Evolutionary conservation across 345 rosid genomes (phyloP).

Genomic region (Microcos paniculata): DNA sequence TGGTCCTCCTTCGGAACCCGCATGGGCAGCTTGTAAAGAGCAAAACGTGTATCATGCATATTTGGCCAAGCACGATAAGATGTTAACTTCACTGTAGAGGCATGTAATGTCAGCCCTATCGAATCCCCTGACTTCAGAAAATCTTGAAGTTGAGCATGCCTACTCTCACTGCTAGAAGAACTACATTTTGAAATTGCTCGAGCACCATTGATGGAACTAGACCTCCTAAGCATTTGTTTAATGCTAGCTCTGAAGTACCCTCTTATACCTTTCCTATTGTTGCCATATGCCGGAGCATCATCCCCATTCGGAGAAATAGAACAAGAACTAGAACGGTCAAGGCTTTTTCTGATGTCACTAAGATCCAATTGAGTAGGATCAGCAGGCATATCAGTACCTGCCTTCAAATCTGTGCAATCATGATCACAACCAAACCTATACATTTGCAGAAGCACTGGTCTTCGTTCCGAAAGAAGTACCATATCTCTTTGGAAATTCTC

Average conservation of each 20-base stretch:
- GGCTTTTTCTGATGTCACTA: constrained; percentile 40
- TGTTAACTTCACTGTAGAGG: constrained; percentile 51
- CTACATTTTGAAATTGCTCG: constrained; percentile 31
- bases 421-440: constrained; percentile 38
- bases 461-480: constrained; percentile 46
- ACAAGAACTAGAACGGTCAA: constrained; percentile 32
- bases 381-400: constrained; percentile 29
- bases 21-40: constrained; percentile 73
- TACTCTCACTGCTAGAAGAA: constrained; percentile 58
- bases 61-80: constrained; percentile 85
- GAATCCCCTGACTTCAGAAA: constrained; percentile 65
- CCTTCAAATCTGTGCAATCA: constrained; percentile 42
- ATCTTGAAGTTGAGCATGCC: constrained; percentile 48
- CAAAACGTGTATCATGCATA: constrained; percentile 72
- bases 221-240: constrained; percentile 56
- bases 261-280: constrained; percentile 46
- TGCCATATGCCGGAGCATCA: constrained; percentile 32
- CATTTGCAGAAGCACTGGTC: constrained; percentile 55
- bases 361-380: constrained; percentile 45
- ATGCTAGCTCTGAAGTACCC: constrained; percentile 50
- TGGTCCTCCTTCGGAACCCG: constrained; percentile 43
- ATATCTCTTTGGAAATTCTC: constrained; percentile 45
- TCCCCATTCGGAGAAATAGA: constrained; percentile 27
- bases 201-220: constrained; percentile 39
- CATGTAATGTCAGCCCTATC: constrained; percentile 55